These are phyloP conservation scores for Ilyonectria mors-panacis DNA, from an alignment of 2,329 filamentous ascomycete genomes.

Conservation along the genomic window DNA sequence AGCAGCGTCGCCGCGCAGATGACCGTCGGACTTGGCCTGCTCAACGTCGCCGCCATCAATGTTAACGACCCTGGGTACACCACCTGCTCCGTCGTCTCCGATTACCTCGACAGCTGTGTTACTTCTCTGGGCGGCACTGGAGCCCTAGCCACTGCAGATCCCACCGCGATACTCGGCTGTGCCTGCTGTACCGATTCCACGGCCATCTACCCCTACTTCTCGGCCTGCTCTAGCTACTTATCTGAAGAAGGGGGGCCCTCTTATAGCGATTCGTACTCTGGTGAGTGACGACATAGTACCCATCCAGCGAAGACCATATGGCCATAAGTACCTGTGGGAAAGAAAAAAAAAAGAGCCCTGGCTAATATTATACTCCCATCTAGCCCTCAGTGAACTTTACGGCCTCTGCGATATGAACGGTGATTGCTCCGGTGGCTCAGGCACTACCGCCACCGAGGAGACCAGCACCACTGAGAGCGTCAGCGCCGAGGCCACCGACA, in stretches of 20 bases:
- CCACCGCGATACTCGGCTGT: conserved; percentile 44
- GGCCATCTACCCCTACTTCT: conserved; percentile 45
- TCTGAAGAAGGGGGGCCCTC: conserved; percentile 39
- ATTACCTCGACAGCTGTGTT: conserved; percentile 44
- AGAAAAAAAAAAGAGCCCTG: not conserved
- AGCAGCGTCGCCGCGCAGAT: conserved; percentile 47
- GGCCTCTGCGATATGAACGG: conserved; percentile 38
- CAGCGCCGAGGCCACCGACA: conserved; percentile 21
- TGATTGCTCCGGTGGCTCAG: conserved; percentile 28
- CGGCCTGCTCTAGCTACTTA: conserved; percentile 50
- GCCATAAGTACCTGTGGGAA: no score
- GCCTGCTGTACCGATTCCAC: conserved; percentile 47
- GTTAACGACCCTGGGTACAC: conserved; percentile 43
- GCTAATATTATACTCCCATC: conserved; percentile 29
- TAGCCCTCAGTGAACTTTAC: conserved; percentile 49
- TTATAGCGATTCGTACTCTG: conserved; percentile 43
- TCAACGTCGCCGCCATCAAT: conserved; percentile 46
- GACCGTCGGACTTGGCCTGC: conserved; percentile 36
- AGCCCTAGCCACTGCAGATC: conserved; percentile 41
- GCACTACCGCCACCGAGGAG: conserved; percentile 9
- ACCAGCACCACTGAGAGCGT: conserved; percentile 29
- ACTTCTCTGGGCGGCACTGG: conserved; percentile 41
- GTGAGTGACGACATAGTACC: conserved; percentile 35
- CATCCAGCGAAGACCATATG: no score
- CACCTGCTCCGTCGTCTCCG: conserved; percentile 42